Percentiles rank a stretch among this genome's conserved stretches.
Evolutionary conservation across 345 rosid species (phyloP).

Genomic region (Aethionema arabicum): DNA sequence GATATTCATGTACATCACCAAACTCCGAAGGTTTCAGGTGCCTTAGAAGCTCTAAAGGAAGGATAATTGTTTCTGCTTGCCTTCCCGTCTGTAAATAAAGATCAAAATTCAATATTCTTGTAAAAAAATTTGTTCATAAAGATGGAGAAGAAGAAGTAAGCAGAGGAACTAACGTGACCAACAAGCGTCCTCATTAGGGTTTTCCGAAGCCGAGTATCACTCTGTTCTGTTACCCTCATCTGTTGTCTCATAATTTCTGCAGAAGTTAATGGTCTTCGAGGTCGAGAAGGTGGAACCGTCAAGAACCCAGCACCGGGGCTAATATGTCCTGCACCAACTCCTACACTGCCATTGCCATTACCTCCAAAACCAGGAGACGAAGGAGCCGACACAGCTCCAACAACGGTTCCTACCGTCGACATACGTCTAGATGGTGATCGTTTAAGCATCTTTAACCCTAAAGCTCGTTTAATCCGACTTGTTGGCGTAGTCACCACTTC

Average conservation of each 20-base stretch:
- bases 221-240: constrained; percentile 85
- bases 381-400: constrained; percentile 43
- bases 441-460: constrained; percentile 76
- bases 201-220: constrained; percentile 73
- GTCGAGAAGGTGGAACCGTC: constrained; percentile 47
- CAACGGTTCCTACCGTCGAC: constrained; percentile 38
- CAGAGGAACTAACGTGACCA: constrained; percentile 69
- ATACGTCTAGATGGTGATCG: constrained; percentile 69
- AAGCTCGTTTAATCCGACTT: constrained; percentile 65
- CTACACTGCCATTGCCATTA: constrained; percentile 28
- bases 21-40: constrained; percentile 71
- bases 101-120: neutral
- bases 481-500: constrained; percentile 64
- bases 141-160: neutral
- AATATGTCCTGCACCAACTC: constrained; percentile 20
- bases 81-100: constrained; percentile 54
- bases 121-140: neutral
- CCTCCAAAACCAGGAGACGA: constrained; percentile 46
- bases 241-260: constrained; percentile 96
- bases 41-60: constrained; percentile 88
- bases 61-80: constrained; percentile 81
- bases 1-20: constrained; percentile 51
- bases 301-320: constrained; percentile 42
- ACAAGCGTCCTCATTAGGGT: constrained; percentile 85
- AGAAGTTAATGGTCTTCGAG: constrained; percentile 71